Evolutionary conservation across 352 stramenopile genomes (phyloP).

Genomic region (Globisporangium perplexum): DNA sequence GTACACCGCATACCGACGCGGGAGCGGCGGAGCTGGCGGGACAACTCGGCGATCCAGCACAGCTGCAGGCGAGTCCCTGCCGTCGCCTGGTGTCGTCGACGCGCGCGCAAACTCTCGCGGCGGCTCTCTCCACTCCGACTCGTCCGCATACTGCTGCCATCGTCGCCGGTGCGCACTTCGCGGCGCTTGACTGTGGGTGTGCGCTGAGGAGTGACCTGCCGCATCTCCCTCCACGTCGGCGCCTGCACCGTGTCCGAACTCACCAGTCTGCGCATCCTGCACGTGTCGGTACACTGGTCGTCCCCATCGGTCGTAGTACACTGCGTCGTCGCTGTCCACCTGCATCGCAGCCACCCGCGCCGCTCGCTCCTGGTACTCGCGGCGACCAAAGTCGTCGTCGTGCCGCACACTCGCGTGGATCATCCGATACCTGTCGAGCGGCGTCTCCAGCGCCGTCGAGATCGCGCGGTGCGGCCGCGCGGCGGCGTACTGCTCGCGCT

Average conservation of each 20-base stretch:
- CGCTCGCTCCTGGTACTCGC: background rate
- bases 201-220: background rate
- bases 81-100: background rate
- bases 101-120: slow-evolving; percentile 4
- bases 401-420: background rate
- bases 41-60: background rate
- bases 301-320: slow-evolving; percentile 12
- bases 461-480: slow-evolving; percentile 1
- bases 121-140: slow-evolving; percentile 7
- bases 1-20: background rate
- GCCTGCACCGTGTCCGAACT: background rate
- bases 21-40: background rate
- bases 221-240: slow-evolving; percentile 1
- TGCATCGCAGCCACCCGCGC: background rate
- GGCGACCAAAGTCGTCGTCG: background rate
- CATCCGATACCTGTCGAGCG: slow-evolving; percentile 6
- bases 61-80: background rate
- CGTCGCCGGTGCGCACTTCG: slow-evolving; percentile 1
- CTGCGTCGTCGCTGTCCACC: slow-evolving; percentile 5
- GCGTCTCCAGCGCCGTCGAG: slow-evolving; percentile 5
- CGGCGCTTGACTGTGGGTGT: background rate
- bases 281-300: slow-evolving; percentile 11
- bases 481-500: background rate
- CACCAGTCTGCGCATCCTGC: background rate
- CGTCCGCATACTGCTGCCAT: slow-evolving; percentile 9